Conservation (phyloP, 768 basidiomycete species). For the Tricholoma flavovirens region DNA sequence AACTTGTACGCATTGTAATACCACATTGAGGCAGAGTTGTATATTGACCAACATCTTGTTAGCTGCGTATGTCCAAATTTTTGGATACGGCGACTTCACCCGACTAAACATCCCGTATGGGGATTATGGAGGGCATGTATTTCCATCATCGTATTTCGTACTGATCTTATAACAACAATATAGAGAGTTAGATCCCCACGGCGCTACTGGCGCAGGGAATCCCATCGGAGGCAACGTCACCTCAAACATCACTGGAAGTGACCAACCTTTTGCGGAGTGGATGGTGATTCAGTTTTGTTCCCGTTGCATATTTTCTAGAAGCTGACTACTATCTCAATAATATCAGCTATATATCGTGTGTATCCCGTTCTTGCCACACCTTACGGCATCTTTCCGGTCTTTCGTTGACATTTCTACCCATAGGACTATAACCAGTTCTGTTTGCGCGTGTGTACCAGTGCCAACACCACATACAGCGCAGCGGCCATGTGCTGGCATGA, state of each 20-base stretch:
- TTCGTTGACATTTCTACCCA: not conserved
- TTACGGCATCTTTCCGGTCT: not conserved
- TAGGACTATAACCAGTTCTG: slow-evolving; percentile 35
- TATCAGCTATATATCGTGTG: slow-evolving; percentile 28
- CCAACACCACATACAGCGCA: slow-evolving; percentile 38
- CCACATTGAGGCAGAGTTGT: not conserved
- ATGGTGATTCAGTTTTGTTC: slow-evolving; percentile 25
- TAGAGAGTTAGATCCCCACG: slow-evolving; percentile 41
- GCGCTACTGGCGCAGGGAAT: slow-evolving; percentile 34
- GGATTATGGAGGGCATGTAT: slow-evolving; percentile 34
- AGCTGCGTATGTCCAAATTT: slow-evolving; percentile 38
- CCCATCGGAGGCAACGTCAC: slow-evolving; percentile 43
- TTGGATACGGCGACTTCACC: slow-evolving; percentile 39
- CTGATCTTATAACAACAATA: not conserved
- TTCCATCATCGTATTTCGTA: not conserved
- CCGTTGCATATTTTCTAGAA: not conserved
- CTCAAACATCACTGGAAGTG: slow-evolving; percentile 33
- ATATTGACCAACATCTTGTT: not conserved
- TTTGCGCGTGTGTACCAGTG: slow-evolving; percentile 36
- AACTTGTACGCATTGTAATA: slow-evolving; percentile 24
- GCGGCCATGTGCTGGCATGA: slow-evolving; percentile 42
- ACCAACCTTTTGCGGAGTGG: slow-evolving; percentile 36
- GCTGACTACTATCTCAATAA: not conserved
- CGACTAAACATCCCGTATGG: slow-evolving; percentile 33
- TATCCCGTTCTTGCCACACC: not conserved